Base-by-base conservation (phyloP, 2,329 filamentous ascomycete species). In the Fusarium sp. region DNA sequence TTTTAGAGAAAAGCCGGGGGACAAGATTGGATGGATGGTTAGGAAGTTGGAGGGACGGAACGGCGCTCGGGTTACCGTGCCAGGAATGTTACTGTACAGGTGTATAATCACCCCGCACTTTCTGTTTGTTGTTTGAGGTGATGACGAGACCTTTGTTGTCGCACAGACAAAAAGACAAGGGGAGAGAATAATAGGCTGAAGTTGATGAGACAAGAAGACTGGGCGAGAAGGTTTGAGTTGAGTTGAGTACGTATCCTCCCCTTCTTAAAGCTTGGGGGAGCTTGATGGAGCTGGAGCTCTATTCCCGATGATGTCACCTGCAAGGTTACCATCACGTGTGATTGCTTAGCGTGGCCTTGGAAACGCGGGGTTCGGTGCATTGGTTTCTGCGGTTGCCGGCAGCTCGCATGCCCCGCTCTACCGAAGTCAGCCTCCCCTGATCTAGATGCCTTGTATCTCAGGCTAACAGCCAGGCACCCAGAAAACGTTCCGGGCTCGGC, bases 391-490 rank as follows among this genome's bases (percentile, higher is more conserved):
- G 71, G 13, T 48, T 13, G 67, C 52, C 62, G 67, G 16, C 31
- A 22, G 24, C 63, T 67, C 62, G 68, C 69, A 65, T 56, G 24
- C 18, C 48, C 48, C 48, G 68, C 29, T 8, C 7, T 45, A 14
- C 7, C 3, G 6, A 54, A 45, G 67, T 14, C 18, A n/a, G 10
- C n/a, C 39, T 45, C 20, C 48, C 10, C 52, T 20, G 10, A 59
- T 6, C 10, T 43, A 9, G 6, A 22, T 57, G 67, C 69, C 73
- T 76, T 7, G 16, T n/a, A 75, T 74, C 73, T 81, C 52, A 83
- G 82, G 82, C 81, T 33, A 0, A n/a, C 71, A 73, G 72, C 80
- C 56, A 83, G 82, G 82, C 81, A 48, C 1, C n/a, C 37, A 69
- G 29, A 61, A 29, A 45, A 58, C 41, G 27, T 63, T 61, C 70